These are phyloP conservation scores for Veloporphyrellus conicus DNA, from an alignment of 1,284 basidiomycete genomes.

Conservation along the genomic window DNA sequence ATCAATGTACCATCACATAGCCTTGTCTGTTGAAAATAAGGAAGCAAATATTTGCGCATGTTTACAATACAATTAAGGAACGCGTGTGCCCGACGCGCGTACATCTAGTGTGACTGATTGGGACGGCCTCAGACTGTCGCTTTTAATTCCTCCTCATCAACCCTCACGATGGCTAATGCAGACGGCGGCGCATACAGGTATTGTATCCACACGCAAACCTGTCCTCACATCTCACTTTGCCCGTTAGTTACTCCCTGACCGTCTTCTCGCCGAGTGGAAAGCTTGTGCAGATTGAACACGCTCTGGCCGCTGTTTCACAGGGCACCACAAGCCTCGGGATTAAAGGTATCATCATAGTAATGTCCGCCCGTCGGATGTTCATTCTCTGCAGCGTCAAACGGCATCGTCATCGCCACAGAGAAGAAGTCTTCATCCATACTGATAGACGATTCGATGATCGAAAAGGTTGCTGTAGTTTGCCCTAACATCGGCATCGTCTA, in stretches of 20 bases:
- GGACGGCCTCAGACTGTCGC: slow-evolving; percentile 14
- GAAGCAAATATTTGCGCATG: slow-evolving; percentile 12
- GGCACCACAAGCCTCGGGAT: slow-evolving; percentile 98
- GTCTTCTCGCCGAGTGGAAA: slow-evolving; percentile 99
- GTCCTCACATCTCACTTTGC: slow-evolving; percentile 19
- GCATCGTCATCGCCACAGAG: slow-evolving; percentile 98
- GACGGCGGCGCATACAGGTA: slow-evolving; percentile 83
- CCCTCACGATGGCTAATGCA: slow-evolving; percentile 55
- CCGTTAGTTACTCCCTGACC: slow-evolving; percentile 88
- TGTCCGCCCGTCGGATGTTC: slow-evolving; percentile 16
- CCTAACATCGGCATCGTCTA: slow-evolving; percentile 99
- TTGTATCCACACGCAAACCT: slow-evolving; percentile 16
- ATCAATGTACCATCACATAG: neutral
- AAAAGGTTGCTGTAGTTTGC: slow-evolving; percentile 94
- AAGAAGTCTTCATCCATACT: slow-evolving; percentile 98
- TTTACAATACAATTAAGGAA: slow-evolving; percentile 29
- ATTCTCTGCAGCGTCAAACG: slow-evolving; percentile 78
- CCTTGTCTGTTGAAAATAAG: neutral
- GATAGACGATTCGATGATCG: slow-evolving; percentile 95
- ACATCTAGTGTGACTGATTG: slow-evolving; percentile 4
- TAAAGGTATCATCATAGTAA: slow-evolving; percentile 66
- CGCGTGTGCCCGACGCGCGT: slow-evolving; percentile 33
- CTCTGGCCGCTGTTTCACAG: slow-evolving; percentile 92
- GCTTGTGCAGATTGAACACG: slow-evolving; percentile 99
- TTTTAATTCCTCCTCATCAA: slow-evolving; percentile 18